Evolutionary conservation across 805 yeast genomes (phyloP), one percentile per base, ranked within the genome.

Genomic region (Ogataea populi-albae): DNA sequence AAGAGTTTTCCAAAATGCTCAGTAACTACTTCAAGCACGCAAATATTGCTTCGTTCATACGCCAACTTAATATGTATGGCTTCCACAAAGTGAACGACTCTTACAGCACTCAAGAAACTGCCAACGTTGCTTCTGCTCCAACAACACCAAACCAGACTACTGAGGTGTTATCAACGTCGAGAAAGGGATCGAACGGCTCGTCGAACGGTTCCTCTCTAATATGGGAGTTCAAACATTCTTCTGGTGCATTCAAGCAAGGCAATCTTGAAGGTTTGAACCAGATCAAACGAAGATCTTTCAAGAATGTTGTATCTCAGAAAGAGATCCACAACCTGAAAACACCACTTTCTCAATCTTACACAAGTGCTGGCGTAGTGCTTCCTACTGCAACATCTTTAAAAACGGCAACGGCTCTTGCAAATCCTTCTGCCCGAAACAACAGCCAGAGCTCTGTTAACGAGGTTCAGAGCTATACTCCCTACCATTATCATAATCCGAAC

Each of bases 141-240:
- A 4, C 33, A 14, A 22, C 17, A 17, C 24, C 33, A 6, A 24
- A 20, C 16, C 12, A 29, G 12, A 29, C 26, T 14, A 32, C 32
- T n/a, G 45, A 38, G 16, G 39, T 26, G 14, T 16, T 37, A 4
- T 36, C 38, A 26, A 35, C 37, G 16, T 50, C 57, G 11, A 39
- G 57, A 28, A 50, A 50, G 32, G 49, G 49, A 17, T 52, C 57
- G 4, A 30, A 35, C 10, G 35, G 41, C 9, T 46, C 57, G 10
- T 40, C 50, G 14, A 34, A 26, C 17, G 46, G 46, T 12, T 34
- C 43, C 2, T 29, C 45, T 4, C 41, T 48, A 12, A 41, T 52
- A 11, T 89, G 98, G 98, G 97, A 91, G 64, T 89, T 89, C 61
- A 79, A 80, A 39, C 98, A 89, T 57, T 76, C 85, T 18, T 79